Base-by-base conservation (phyloP, 495 filamentous ascomycete genomes). In the Chaetomidium leptoderma region DNA sequence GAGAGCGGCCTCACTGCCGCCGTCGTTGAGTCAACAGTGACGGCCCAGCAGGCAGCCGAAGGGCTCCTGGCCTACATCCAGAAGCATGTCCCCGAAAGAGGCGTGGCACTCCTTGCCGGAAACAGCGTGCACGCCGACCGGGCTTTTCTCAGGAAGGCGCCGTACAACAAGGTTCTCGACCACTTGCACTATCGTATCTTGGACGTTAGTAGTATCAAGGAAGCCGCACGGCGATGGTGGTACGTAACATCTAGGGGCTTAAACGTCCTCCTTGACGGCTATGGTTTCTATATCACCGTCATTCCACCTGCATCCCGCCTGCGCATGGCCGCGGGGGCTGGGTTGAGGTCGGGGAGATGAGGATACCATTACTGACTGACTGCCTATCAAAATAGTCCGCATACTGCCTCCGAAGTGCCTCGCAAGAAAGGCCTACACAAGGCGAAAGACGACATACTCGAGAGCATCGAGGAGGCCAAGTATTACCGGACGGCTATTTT, bases 101-200 rank as follows among this genome's bases (percentile, higher is more conserved):
- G 81, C 27, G 76, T 67, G 27, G 92, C 83, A 4, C 69, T 97
- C 61, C 74, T 98, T 40, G 92, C 93, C 0, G 93, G 93, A 5
- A 98, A 96, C 70, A 91, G 85, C 32, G 88, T 98, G 9, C 93
- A 98, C 67, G 87, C 86, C 6, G 93, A 98, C 69, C 86, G 83
- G 62, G 84, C 85, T 10, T 98, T 97, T 67, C 78, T 98, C 53
- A 74, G 80, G 7, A 83, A 85, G 60, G 76, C 74, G 32, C 90
- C 91, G 0, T 97, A 91, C 64, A 81, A 79, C 19, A 71, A 75
- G 49, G 82, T 96, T 4, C 65, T 89, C 47, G 81, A 88, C 45
- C 80, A 92, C 69, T 76, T 97, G 48, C 87, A 92, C 74, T 89
- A 97, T 74, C 84, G 93, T 11, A 88, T 97, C 57, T 67, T 97